Base-by-base conservation (phyloP, 73 alveolate species). In the Durusdinium trenchii region DNA sequence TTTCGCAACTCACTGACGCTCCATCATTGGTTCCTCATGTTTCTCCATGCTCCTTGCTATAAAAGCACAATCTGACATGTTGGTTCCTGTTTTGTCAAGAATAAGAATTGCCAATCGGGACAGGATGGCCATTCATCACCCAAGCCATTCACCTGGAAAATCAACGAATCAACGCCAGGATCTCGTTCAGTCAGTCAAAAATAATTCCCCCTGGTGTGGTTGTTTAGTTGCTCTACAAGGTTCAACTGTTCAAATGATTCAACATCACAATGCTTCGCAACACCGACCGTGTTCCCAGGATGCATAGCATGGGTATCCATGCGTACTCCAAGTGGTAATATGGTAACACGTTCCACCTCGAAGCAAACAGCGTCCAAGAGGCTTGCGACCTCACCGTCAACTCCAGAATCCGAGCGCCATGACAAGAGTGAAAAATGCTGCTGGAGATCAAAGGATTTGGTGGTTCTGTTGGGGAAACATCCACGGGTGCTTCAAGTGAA, bases 81-180 rank as follows among this genome's bases (percentile, higher is more conserved):
- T 12, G 69, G 23, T 38, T 64, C 42, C 9, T 64, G 79, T 28
- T 6, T 16, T 38, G 12, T 64, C n/a, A 26, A 32, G 6, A 38
- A 23, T 16, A 26, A 6, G 12, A 64, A 32, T 28, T 28, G 23
- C 36, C 20, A 83, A 83, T 48, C 73, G 51, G 0, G 86, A 20
- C 85, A 35, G 83, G 71, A 67, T 32, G 40, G 50, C 96, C 96
- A 89, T 89, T 89, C 96, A 64, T 89, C 96, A 35, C 96, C 96
- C 45, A 89, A 89, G 42, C 85, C n/a, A 28, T 89, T 89, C 50
- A 89, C 96, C 96, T 89, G 71, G 16, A 28, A 40, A 26, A 4
- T 32, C 4, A n/a, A n/a, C n/a, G n/a, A n/a, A n/a, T n/a, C n/a
- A n/a, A n/a, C n/a, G n/a, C n/a, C n/a, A n/a, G n/a, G n/a, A n/a